Base-by-base conservation (phyloP, 2,329 filamentous ascomycete genomes). In the Phyllosticta paracitricarpa region DNA sequence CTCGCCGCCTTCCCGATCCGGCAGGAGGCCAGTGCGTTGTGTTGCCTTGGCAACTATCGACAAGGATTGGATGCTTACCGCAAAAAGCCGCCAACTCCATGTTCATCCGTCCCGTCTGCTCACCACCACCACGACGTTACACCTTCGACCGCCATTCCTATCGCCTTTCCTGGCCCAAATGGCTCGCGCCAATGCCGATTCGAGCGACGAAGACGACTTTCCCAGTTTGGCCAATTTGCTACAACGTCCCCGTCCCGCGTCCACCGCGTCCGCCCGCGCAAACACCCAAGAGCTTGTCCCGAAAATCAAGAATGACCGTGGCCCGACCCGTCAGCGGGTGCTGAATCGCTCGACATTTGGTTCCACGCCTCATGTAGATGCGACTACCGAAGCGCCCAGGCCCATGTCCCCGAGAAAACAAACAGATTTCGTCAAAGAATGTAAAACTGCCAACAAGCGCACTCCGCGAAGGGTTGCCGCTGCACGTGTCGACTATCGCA, bases 341-440 rank as follows among this genome's bases (percentile, higher is more conserved):
- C 63, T 74, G n/a, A 65, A 70, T 24, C 68, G 70, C 8, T 66
- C 73, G 7, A 68, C 68, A 28, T 55, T 65, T 63, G 7, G 73
- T 68, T 63, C 65, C 68, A n/a, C 71, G 66, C 61, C 68, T 63
- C 52, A 59, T 73, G 57, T 71, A 67, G 22, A 69, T 65, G 61
- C 71, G 65, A 54, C 55, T 71, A 26, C 66, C 64, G 17, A 69
- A 65, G 35, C 71, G 4, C 7, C 40, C 4, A 48, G 40, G 3
- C 7, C 40, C n/a, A n/a, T n/a, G 40, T 7, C 40, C 4, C 40
- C n/a, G 40, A 48, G 40, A 17, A 48, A 48, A 48, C 40, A 48
- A n/a, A 56, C 64, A 63, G 65, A 56, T 65, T 68, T 10, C 67
- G 67, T 55, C 65, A 67, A 52, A 22, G 52, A 62, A 7, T 28